phyloP scores from a whole-genome alignment of 306 rosid species.

The Sophora flavescens region DNA sequence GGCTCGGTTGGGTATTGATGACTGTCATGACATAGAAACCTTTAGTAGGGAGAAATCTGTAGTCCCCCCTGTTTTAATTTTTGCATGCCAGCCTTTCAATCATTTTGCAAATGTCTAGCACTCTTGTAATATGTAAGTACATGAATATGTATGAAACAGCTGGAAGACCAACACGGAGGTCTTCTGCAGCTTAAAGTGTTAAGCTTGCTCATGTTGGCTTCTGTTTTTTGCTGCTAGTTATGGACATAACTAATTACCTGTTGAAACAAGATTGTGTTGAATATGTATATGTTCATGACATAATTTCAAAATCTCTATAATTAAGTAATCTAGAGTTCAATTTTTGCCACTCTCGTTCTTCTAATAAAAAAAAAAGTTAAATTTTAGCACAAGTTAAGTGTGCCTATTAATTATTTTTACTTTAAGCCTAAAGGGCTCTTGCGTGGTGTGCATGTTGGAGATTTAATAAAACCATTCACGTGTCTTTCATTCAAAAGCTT shows the following conservation, averaged over 20 bases:
- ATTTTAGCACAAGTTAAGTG: no score
- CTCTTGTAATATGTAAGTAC: not conserved
- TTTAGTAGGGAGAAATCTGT: not conserved
- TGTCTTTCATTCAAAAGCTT: not conserved
- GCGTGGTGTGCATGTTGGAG: not conserved
- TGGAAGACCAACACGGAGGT: conserved; percentile 11
- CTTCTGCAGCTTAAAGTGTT: conserved; percentile 14
- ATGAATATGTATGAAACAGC: conserved; percentile 21
- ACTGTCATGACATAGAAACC: not conserved
- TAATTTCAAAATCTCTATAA: no score
- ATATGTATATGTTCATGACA: no score
- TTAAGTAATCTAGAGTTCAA: not conserved
- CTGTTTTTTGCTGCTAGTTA: not conserved
- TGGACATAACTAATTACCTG: conserved; percentile 25
- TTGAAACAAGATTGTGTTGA: no score
- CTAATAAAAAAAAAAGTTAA: no score
- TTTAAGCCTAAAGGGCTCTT: no score
- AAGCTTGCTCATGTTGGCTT: not conserved
- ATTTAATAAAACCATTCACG: not conserved
- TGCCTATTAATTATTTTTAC: not conserved
- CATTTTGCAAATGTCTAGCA: not conserved
- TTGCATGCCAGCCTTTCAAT: not conserved
- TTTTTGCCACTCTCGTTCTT: not conserved
- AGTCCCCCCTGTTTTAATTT: not conserved
- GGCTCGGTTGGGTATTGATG: conserved; percentile 39